These are phyloP conservation scores for Myxozyma vanderwaltii DNA, from an alignment of 805 yeast genomes.

Conservation along the genomic window DNA sequence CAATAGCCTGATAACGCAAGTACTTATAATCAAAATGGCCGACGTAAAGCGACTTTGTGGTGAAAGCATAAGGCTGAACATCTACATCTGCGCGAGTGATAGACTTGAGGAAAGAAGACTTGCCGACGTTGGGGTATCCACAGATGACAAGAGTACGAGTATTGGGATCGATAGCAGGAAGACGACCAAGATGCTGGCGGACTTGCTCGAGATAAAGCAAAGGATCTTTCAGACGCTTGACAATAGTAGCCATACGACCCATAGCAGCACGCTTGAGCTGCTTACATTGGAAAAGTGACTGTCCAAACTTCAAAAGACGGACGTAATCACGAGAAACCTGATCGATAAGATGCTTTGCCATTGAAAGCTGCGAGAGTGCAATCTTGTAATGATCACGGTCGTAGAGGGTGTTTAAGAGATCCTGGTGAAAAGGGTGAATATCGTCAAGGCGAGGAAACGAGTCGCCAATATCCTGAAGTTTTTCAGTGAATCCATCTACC, in stretches of 20 bases:
- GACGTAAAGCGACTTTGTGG: conserved; percentile 94
- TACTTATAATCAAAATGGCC: conserved; percentile 99
- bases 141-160: conserved; percentile 96
- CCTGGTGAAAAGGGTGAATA: conserved; percentile 97
- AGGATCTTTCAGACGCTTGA: conserved; percentile 93
- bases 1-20: conserved; percentile 96
- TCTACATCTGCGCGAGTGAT: conserved; percentile 98
- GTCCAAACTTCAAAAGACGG: conserved; percentile 93
- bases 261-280: conserved; percentile 97
- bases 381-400: conserved; percentile 98
- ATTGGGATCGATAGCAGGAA: conserved; percentile 97
- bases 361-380: conserved; percentile 89
- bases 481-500: conserved; percentile 81
- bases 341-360: conserved; percentile 91
- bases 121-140: conserved; percentile 99
- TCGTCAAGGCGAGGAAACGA: conserved; percentile 97
- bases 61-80: conserved; percentile 99
- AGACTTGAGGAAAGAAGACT: conserved; percentile 88
- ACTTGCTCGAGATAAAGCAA: conserved; percentile 93
- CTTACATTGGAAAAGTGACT: conserved; percentile 96
- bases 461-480: conserved; percentile 77
- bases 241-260: conserved; percentile 99
- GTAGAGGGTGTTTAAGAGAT: conserved; percentile 94
- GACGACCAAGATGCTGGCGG: conserved; percentile 97
- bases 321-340: conserved; percentile 95